Evolutionary conservation across 768 basidiomycete species (phyloP).

Genomic region (Boletus insuetus): DNA sequence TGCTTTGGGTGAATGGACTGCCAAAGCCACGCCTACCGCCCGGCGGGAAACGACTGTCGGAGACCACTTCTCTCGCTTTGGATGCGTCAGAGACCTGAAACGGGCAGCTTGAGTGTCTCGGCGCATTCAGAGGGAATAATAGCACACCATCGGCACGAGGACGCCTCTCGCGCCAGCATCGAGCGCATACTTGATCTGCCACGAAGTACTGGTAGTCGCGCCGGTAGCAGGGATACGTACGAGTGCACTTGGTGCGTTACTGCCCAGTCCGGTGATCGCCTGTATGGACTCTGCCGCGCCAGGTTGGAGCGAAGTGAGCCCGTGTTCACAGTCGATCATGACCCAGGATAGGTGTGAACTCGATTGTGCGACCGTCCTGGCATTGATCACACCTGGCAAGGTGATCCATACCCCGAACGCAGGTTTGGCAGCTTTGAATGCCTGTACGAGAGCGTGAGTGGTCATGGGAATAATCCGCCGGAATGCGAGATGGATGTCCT

Average conservation of each 20-base stretch:
- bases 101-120: not conserved
- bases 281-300: constrained; percentile 55
- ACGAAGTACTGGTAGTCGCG: constrained; percentile 49
- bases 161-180: constrained; percentile 67
- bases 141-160: constrained; percentile 62
- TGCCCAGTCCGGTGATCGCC: constrained; percentile 48
- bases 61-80: constrained; percentile 55
- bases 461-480: constrained; percentile 37
- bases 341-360: constrained; percentile 61
- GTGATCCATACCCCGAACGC: constrained; percentile 71
- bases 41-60: constrained; percentile 62
- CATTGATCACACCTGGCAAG: constrained; percentile 54
- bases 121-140: not conserved
- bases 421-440: constrained; percentile 53
- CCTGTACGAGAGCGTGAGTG: constrained; percentile 50
- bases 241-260: constrained; percentile 48
- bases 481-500: not conserved
- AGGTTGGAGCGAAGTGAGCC: constrained; percentile 52
- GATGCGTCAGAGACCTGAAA: constrained; percentile 50
- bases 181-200: constrained; percentile 72
- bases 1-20: constrained; percentile 56
- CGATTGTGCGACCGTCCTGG: constrained; percentile 56
- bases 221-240: constrained; percentile 68
- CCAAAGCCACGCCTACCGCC: constrained; percentile 63
- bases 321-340: constrained; percentile 67